Percentiles rank a stretch among this genome's conserved stretches.
Conservation (phyloP, 345 rosid species). For the Rhodamnia argentea region DNA sequence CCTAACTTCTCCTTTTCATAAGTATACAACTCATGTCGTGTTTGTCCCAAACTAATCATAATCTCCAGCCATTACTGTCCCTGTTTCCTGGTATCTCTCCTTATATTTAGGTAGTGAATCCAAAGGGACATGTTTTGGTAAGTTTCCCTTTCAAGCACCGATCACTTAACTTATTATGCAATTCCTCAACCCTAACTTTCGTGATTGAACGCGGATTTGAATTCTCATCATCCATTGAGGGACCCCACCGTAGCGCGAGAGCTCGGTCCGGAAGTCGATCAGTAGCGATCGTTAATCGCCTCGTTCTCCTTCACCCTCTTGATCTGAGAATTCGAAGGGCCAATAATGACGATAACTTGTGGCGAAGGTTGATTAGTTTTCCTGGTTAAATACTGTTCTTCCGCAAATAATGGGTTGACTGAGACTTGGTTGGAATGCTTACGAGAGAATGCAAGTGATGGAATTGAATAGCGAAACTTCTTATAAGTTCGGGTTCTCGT, state of each 20-base stretch:
- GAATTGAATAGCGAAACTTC: background rate
- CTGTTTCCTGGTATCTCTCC: background rate
- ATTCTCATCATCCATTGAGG: background rate
- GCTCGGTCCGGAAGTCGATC: background rate
- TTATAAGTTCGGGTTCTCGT: background rate
- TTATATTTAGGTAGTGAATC: background rate
- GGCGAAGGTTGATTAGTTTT: background rate
- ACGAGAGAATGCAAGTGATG: background rate
- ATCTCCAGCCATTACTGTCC: background rate
- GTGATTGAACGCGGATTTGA: background rate
- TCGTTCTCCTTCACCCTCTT: background rate
- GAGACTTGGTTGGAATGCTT: background rate
- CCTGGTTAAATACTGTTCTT: background rate
- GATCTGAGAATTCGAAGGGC: background rate
- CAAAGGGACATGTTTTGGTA: background rate
- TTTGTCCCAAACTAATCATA: background rate
- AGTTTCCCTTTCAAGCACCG: background rate
- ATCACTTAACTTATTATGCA: background rate
- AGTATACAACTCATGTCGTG: background rate
- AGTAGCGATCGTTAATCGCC: background rate
- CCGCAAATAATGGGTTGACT: background rate
- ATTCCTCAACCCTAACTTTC: background rate
- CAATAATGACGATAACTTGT: background rate
- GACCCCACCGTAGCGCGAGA: background rate
- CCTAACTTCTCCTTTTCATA: background rate